These are phyloP conservation scores for Millerozyma miso DNA, from an alignment of 805 yeast genomes.

Conservation along the genomic window DNA sequence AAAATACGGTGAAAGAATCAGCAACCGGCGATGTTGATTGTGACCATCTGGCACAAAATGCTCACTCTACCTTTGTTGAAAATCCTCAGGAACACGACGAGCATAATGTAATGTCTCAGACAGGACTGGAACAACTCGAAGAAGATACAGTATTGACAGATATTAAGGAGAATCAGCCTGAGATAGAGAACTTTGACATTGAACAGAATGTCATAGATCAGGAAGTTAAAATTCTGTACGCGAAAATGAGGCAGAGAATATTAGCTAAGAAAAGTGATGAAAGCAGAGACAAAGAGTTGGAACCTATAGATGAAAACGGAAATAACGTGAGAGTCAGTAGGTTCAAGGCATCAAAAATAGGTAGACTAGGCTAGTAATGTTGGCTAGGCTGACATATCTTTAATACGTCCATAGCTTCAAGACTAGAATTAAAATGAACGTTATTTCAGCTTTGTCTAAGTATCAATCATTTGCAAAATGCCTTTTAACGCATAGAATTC, in stretches of 20 bases:
- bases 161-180: conserved; percentile 39
- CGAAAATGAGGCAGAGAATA: conserved; percentile 50
- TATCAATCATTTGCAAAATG: no score
- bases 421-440: no score
- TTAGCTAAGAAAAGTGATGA: conserved; percentile 16
- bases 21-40: conserved; percentile 2
- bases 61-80: not conserved
- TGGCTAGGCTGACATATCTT: no score
- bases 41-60: not conserved
- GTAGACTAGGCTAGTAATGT: not conserved
- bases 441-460: no score
- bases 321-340: conserved; percentile 58
- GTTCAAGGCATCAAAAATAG: conserved; percentile 53
- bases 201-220: conserved; percentile 35
- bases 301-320: conserved; percentile 65
- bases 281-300: conserved; percentile 48
- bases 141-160: conserved; percentile 39
- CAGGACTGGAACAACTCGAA: conserved; percentile 27
- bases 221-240: conserved; percentile 54
- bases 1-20: not conserved
- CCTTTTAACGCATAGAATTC: no score
- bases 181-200: conserved; percentile 11
- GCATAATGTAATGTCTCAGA: conserved; percentile 13
- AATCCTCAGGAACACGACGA: not conserved
- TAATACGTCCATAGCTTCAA: no score